Base-by-base conservation (phyloP, 2,329 filamentous ascomycete genomes). In the Talaromyces amestolkiae region DNA sequence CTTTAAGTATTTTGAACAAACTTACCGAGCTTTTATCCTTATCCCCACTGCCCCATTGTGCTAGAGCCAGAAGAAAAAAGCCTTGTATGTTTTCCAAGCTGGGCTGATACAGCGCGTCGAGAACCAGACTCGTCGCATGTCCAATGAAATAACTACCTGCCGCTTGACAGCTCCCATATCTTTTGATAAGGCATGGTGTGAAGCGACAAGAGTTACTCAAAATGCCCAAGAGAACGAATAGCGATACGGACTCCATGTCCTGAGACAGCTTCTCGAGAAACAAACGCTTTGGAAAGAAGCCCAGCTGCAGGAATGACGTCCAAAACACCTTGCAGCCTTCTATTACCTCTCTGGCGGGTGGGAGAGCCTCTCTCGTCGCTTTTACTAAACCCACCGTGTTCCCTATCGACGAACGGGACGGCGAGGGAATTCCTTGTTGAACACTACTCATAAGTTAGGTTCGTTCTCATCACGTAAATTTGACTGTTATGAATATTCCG, bases 121-220 rank as follows among this genome's bases (percentile, higher is more conserved):
- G 27, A 15, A 53, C 49, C 19, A 53, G 49, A 31, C 24, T 53
- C 17, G 49, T 53, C 31, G 49, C 49, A 53, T 53, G 49, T 31
- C 49, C 49, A 24, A 53, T 53, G n/a, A 53, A 53, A 33, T 53
- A 53, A 17, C 31, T 24, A 9, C 49, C 49, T 4, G 49, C 49
- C 13, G 24, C 49, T n/a, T 53, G 49, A 15, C 49, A 53, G 15
- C 24, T 53, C 17, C 49, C 49, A 33, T 53, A 53, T 4, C 49
- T 53, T 53, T 53, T 53, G 13, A 53, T 53, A 31, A 53, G 49
- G 27, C 49, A 31, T 17, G 49, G 49, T 53, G 49, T 53, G 22
- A 53, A 53, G 49, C 49, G 49, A 53, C 49, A 53, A 53, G 49
- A 53, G 49, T 53, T 53, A 24, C 49, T 53, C 49, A 53, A 33